These are phyloP conservation scores for Xerocomellus amylosporus DNA, from an alignment of 768 basidiomycete species.

Conservation along the genomic window DNA sequence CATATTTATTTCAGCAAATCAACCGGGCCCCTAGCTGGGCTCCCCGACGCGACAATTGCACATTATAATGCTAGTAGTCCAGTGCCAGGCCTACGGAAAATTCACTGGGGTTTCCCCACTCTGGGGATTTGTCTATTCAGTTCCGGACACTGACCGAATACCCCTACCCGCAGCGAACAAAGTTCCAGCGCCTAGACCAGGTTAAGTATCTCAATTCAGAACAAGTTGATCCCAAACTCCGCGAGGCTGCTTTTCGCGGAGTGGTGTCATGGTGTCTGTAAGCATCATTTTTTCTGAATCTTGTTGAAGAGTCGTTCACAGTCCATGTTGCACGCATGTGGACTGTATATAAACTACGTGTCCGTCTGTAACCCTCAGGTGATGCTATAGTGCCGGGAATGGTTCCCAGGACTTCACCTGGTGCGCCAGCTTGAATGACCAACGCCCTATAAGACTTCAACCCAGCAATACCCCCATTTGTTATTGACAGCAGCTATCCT, in stretches of 20 bases:
- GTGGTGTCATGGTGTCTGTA: conserved; percentile 8
- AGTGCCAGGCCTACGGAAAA: neutral
- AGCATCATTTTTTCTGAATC: neutral
- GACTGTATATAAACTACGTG: neutral
- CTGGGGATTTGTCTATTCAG: neutral
- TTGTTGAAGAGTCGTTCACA: neutral
- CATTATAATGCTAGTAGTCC: neutral
- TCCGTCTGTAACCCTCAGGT: too few species aligned
- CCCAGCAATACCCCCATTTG: too few species aligned
- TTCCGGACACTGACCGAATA: neutral
- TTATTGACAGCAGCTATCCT: neutral
- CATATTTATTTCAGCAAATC: neutral
- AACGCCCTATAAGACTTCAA: too few species aligned
- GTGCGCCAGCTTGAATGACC: neutral
- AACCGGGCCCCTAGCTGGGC: neutral
- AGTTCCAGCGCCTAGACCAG: neutral
- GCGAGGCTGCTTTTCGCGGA: conserved; percentile 25
- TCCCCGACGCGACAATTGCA: neutral
- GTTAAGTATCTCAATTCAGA: neutral
- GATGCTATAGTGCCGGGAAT: too few species aligned
- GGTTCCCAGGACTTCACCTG: neutral
- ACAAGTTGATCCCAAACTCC: conserved; percentile 19
- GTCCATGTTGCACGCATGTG: neutral
- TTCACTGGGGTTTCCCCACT: neutral
- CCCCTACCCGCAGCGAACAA: neutral